These are phyloP conservation scores for Pythium aphanidermatum DNA, from an alignment of 352 stramenopile species.

Conservation along the genomic window DNA sequence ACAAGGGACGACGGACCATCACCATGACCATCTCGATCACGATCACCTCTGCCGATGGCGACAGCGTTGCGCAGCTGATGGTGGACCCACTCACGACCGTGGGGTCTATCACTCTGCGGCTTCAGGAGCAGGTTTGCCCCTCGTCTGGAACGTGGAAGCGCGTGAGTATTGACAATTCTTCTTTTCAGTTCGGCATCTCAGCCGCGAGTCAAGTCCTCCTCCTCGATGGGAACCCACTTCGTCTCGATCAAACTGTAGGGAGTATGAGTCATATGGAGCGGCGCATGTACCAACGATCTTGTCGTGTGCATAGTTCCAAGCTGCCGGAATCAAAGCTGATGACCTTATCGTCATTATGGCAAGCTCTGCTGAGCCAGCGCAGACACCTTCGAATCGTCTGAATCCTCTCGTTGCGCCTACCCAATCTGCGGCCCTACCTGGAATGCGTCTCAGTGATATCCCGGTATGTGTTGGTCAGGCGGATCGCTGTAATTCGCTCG, in stretches of 20 bases:
- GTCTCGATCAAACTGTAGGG: conserved; percentile 45
- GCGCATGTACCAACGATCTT: too few species aligned
- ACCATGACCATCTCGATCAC: conserved; percentile 64
- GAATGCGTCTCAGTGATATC: conserved; percentile 79
- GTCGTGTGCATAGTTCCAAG: conserved; percentile 42
- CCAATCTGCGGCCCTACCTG: conserved; percentile 39
- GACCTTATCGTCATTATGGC: conserved; percentile 66
- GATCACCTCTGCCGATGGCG: conserved; percentile 49
- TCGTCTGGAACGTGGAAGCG: not conserved
- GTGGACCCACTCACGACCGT: conserved; percentile 46
- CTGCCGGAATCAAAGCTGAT: conserved; percentile 59
- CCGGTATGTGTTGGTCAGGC: conserved; percentile 29
- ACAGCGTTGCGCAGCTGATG: conserved; percentile 42
- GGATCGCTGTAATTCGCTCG: not conserved
- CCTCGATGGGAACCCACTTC: conserved; percentile 50
- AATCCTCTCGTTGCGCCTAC: conserved; percentile 9
- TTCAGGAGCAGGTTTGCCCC: conserved; percentile 47
- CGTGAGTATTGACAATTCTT: not conserved
- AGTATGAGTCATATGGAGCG: too few species aligned
- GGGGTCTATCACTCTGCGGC: conserved; percentile 27
- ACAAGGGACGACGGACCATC: too few species aligned
- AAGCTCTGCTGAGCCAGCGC: conserved; percentile 23
- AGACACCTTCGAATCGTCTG: conserved; percentile 7
- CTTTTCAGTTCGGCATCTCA: conserved; percentile 61
- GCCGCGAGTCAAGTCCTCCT: conserved; percentile 47